Conservation (phyloP, 768 basidiomycete species). For the Pulveroboletus ravenelii region DNA sequence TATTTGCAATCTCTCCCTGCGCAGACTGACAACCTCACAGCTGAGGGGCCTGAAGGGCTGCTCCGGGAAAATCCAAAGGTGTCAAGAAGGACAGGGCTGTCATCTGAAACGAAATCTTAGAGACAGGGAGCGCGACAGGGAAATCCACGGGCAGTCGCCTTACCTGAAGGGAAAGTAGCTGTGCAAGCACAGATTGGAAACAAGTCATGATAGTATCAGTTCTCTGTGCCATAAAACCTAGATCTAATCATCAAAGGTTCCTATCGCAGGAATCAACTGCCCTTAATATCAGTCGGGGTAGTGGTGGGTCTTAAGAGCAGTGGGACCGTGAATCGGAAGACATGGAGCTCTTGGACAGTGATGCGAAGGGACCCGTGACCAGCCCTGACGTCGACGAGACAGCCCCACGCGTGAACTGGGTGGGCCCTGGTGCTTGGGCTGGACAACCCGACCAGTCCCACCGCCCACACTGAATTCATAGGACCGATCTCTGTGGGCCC, state of each 20-base stretch:
- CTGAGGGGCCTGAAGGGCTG: neutral
- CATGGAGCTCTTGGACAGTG: neutral
- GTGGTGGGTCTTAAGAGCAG: neutral
- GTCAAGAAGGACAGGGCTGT: constrained; percentile 3
- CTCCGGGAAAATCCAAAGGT: neutral
- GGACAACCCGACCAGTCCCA: too few relatives aligned
- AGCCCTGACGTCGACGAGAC: neutral
- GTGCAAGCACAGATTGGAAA: neutral
- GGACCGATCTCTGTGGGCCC: neutral
- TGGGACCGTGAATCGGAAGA: neutral
- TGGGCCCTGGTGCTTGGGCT: too few relatives aligned
- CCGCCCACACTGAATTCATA: neutral
- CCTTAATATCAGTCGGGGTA: constrained; percentile 5
- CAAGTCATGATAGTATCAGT: neutral
- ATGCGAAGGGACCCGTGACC: neutral
- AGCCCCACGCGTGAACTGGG: neutral
- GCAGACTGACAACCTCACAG: neutral
- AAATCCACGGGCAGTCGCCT: neutral
- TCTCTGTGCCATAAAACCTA: constrained; percentile 10
- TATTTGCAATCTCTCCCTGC: neutral
- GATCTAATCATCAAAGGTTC: constrained; percentile 5
- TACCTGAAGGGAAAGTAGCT: constrained; percentile 1
- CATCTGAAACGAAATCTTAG: neutral
- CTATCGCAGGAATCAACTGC: constrained; percentile 8
- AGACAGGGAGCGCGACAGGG: neutral